Base-by-base conservation (phyloP, 1,284 basidiomycete species). In the Ceratobasidium sp. region DNA sequence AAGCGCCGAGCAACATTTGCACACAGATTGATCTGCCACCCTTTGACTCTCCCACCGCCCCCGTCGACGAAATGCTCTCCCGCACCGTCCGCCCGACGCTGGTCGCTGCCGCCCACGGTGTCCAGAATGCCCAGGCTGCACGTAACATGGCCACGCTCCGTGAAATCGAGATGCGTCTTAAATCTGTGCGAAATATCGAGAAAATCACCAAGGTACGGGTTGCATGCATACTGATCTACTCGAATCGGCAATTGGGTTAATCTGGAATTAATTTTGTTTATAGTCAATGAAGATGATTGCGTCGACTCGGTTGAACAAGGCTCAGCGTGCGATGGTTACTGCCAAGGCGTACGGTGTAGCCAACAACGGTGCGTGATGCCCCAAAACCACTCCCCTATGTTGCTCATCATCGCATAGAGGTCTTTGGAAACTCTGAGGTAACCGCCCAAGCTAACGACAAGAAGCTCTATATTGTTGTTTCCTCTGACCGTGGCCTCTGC, bases 241-340 rank as follows among this genome's bases (percentile, higher is more conserved):
- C 26, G 28, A 28, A 28, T 56, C 38, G 33, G 28, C 56, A 65
- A 46, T 33, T 42, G 1, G 56, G 50, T 44, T 77, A 56, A 62
- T 59, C 33, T 13, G 40, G 46, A 65, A 62, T 64, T 46, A 17
- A 28, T 26, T 33, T 52, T 17, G 38, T 44, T 3, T 67, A 26
- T 83, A 98, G 96, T 98, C 97, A 78, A 99, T 99, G 97, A 99
- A 98, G 90, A 96, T 97, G 91, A 98, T 99, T 90, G 98, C 97
- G 78, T 98, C 97, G 76, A 98, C 97, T 79, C 97, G 98, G 87
- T 92, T 99, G 78, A 91, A 92, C 85, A 97, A 97, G 88, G 97
- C 97, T 78, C 95, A 97, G 89, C 91, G 93, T 83, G 96, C 97
- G 81, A 99, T 99, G 96, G 87, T 89, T 81, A 91, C 92, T 80